phyloP scores from a whole-genome alignment of 208 protist genomes.

The Leishmania aethiopica region DNA sequence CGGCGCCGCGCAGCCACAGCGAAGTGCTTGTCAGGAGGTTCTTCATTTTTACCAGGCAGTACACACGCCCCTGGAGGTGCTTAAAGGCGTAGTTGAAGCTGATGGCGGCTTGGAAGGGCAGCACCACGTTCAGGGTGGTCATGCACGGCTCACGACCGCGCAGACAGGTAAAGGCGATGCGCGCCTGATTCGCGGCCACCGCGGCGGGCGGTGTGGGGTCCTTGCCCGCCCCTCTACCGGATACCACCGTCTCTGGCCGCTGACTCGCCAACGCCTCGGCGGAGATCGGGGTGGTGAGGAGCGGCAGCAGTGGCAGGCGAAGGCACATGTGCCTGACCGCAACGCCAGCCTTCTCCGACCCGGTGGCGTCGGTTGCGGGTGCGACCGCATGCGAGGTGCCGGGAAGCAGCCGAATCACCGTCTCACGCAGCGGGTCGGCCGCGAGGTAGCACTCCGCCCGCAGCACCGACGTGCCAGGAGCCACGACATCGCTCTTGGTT shows the following conservation, averaged over 20 bases:
- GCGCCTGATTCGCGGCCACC: slow-evolving; percentile 23
- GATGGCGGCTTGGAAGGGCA: slow-evolving; percentile 37
- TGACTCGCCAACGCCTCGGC: slow-evolving; percentile 4
- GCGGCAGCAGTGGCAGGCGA: slow-evolving; percentile 54
- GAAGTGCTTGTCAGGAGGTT: slow-evolving; percentile 69
- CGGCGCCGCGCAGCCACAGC: slow-evolving; percentile 76
- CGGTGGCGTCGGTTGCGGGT: not conserved
- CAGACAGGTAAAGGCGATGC: slow-evolving; percentile 53
- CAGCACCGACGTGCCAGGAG: slow-evolving; percentile 8
- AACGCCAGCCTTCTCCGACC: slow-evolving; percentile 1
- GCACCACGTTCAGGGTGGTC: slow-evolving; percentile 36
- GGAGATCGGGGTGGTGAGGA: slow-evolving; percentile 45
- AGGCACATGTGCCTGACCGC: slow-evolving; percentile 25
- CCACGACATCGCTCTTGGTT: not conserved
- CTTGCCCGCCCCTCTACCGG: not conserved
- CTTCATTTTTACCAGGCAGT: slow-evolving; percentile 69
- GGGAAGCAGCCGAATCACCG: slow-evolving; percentile 20
- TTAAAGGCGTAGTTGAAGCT: slow-evolving; percentile 61
- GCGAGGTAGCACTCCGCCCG: slow-evolving; percentile 10
- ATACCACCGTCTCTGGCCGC: not conserved
- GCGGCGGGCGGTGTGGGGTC: slow-evolving; percentile 6
- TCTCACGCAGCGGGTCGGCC: slow-evolving; percentile 29
- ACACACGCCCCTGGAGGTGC: slow-evolving; percentile 74
- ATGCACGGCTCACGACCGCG: slow-evolving; percentile 53
- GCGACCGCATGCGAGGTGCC: not conserved